phyloP scores from a whole-genome alignment of 2,329 filamentous ascomycete genomes.

The Calonectria montana region DNA sequence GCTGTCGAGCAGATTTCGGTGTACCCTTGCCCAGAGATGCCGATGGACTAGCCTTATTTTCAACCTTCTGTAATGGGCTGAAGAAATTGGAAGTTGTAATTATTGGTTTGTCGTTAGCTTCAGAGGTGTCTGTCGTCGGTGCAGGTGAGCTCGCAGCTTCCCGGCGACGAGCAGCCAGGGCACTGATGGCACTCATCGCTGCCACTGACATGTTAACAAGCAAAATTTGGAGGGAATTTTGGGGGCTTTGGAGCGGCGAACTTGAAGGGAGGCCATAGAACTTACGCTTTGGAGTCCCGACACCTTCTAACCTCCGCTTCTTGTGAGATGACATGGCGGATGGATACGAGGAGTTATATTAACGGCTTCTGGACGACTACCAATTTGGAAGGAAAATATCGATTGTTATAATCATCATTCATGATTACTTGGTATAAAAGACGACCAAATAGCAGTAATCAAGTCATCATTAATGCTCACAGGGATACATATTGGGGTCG shows the following conservation, averaged over 20 bases:
- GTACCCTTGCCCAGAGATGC: slow-evolving; percentile 33
- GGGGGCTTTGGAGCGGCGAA: neutral
- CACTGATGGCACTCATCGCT: slow-evolving; percentile 51
- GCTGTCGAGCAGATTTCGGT: slow-evolving; percentile 24
- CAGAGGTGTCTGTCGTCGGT: slow-evolving; percentile 21
- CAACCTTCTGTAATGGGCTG: slow-evolving; percentile 39
- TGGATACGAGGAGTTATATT: neutral
- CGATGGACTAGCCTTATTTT: slow-evolving; percentile 17
- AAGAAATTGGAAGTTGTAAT: slow-evolving; percentile 44
- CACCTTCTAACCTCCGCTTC: slow-evolving; percentile 49
- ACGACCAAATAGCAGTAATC: neutral
- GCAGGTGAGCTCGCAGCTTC: slow-evolving; percentile 30
- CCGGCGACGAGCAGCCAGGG: slow-evolving; percentile 50
- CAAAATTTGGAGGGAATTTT: neutral
- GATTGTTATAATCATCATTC: neutral
- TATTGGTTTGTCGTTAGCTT: slow-evolving; percentile 33
- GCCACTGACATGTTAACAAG: slow-evolving; percentile 6
- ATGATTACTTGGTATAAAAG: slow-evolving; percentile 8
- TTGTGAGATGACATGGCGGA: slow-evolving; percentile 46
- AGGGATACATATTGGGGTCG: neutral
- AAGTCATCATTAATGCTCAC: neutral
- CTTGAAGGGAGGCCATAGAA: neutral
- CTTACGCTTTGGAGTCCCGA: slow-evolving; percentile 46
- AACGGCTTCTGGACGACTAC: neutral
- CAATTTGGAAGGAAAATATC: neutral